phyloP scores from a whole-genome alignment of 176 grass and related monocot genomes.

The Guadua angustifolia region DNA sequence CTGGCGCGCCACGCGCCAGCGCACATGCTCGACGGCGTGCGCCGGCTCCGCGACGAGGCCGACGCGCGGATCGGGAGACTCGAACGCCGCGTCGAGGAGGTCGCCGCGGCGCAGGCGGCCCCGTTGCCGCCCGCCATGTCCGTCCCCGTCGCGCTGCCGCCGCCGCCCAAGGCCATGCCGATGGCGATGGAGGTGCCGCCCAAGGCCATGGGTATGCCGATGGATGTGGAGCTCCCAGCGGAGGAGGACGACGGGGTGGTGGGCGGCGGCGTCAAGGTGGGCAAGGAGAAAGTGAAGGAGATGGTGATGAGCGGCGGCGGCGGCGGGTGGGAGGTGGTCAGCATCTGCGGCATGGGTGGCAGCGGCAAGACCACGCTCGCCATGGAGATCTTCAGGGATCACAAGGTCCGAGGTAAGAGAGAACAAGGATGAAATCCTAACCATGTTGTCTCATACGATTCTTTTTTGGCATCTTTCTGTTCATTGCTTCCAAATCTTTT shows the following conservation, averaged over 20 bases:
- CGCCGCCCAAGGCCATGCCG: slow-evolving; percentile 30
- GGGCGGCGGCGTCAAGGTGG: slow-evolving; percentile 62
- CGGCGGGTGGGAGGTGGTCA: slow-evolving; percentile 61
- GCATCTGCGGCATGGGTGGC: slow-evolving; percentile 92
- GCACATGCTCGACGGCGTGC: slow-evolving; percentile 71
- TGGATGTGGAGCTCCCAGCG: slow-evolving; percentile 36
- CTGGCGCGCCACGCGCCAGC: slow-evolving; percentile 70
- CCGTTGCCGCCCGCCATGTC: slow-evolving; percentile 44
- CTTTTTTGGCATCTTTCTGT: slow-evolving; percentile 4
- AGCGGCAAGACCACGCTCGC: slow-evolving; percentile 99
- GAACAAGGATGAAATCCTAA: slow-evolving; percentile 12
- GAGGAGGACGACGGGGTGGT: slow-evolving; percentile 25
- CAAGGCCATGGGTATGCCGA: slow-evolving; percentile 34
- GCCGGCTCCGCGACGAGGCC: slow-evolving; percentile 72
- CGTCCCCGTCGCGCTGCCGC: slow-evolving; percentile 42
- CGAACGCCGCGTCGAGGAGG: slow-evolving; percentile 77
- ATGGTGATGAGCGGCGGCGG: slow-evolving; percentile 78
- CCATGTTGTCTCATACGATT: neutral
- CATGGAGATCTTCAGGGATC: slow-evolving; percentile 84
- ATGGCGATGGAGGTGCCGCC: slow-evolving; percentile 1
- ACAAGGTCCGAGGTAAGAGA: slow-evolving; percentile 71
- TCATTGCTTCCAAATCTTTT: neutral
- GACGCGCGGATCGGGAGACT: slow-evolving; percentile 65
- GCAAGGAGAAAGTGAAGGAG: slow-evolving; percentile 82
- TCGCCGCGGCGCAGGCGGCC: neutral